Evolutionary conservation across 1,284 basidiomycete species (phyloP).

Genomic region (Trichosporon asahii): DNA sequence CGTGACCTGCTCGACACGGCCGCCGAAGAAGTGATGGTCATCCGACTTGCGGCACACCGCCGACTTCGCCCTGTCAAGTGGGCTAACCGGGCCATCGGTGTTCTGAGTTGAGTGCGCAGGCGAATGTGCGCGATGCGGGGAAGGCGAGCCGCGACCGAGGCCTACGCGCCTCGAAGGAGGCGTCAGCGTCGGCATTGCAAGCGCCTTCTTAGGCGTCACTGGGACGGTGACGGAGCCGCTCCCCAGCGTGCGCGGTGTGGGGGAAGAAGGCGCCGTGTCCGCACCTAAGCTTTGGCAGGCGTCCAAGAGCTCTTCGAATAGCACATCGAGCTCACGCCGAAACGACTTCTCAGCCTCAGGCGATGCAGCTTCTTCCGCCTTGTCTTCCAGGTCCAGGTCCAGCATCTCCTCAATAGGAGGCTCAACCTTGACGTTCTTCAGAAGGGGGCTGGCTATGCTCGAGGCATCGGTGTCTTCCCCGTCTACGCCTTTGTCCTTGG

Average conservation of each 20-base stretch:
- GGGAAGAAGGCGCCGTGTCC: background rate
- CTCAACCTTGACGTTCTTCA: background rate
- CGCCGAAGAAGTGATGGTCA: background rate
- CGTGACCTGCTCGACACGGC: background rate
- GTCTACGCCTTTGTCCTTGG: background rate
- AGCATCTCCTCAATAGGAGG: background rate
- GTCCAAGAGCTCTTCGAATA: constrained; percentile 25
- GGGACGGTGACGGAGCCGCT: constrained; percentile 6
- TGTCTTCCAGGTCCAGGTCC: background rate
- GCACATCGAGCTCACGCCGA: constrained; percentile 17
- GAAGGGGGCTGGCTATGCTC: background rate
- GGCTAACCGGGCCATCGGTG: background rate
- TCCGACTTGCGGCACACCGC: background rate
- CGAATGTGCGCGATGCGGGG: background rate
- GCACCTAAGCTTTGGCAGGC: constrained; percentile 11
- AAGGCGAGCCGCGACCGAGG: background rate
- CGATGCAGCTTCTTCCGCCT: background rate
- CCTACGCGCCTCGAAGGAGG: background rate
- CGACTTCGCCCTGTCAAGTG: background rate
- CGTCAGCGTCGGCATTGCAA: background rate
- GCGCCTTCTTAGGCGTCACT: background rate
- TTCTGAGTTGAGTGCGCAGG: background rate
- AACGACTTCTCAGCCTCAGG: constrained; percentile 4
- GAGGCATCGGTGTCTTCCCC: background rate
- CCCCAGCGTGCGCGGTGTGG: background rate